phyloP scores from a whole-genome alignment of 345 rosid genomes.

The Corymbia maculata region DNA sequence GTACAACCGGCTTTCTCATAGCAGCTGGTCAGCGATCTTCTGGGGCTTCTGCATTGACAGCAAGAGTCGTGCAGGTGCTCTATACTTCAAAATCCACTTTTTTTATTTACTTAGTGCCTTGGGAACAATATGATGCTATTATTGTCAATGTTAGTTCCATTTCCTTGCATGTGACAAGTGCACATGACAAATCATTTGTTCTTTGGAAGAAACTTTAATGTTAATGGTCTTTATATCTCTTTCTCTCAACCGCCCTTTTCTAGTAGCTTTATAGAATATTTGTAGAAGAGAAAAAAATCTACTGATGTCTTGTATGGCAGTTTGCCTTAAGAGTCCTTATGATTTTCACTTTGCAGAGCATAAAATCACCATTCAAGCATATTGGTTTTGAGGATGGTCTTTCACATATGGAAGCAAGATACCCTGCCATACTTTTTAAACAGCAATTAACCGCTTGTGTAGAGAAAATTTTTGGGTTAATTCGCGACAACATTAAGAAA shows the following conservation, averaged over 20 bases:
- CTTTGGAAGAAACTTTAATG: not conserved
- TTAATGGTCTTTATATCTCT: not conserved
- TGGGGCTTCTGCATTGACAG: slow-evolving; percentile 42
- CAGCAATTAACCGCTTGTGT: slow-evolving; percentile 97
- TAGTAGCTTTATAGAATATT: not conserved
- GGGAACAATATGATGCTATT: not conserved
- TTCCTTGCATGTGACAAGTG: not conserved
- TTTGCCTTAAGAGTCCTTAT: not conserved
- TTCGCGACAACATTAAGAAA: slow-evolving; percentile 92
- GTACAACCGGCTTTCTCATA: slow-evolving; percentile 64
- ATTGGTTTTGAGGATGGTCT: slow-evolving; percentile 64
- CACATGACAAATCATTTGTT: not conserved
- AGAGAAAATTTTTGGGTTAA: slow-evolving; percentile 95
- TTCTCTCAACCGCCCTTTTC: not conserved
- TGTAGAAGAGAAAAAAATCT: not conserved
- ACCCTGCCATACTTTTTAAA: slow-evolving; percentile 86
- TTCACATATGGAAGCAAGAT: slow-evolving; percentile 91
- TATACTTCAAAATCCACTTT: not conserved
- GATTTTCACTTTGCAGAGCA: slow-evolving; percentile 33
- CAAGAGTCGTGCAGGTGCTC: slow-evolving; percentile 60
- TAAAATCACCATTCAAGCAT: slow-evolving; percentile 74
- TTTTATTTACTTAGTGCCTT: not conserved
- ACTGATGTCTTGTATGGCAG: not conserved
- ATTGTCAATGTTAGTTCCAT: not conserved
- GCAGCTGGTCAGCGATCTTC: slow-evolving; percentile 46